Evolutionary conservation across 1,139 yeast genomes (phyloP), one percentile per base, ranked within the genome.

Genomic region (Zygoascus sp.): DNA sequence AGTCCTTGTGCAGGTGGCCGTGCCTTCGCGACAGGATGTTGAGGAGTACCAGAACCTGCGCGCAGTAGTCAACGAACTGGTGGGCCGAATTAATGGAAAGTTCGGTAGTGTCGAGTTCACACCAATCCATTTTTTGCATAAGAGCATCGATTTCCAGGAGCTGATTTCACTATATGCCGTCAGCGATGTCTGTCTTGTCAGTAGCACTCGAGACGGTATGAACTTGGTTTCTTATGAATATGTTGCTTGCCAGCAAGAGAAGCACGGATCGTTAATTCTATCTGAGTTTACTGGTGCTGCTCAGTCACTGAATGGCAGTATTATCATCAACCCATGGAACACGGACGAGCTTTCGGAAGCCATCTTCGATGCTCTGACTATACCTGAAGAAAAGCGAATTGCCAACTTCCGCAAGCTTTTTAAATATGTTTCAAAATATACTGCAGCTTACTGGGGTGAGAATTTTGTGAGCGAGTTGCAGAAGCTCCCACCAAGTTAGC

Each of bases 221-320:
- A 92, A 92, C 64, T 77, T 92, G 60, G 99, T 92, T 36, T 81
- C 94, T 48, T 92, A 88, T 64, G 99, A 92, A 68, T 92, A 92
- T 66, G 88, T 94, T 60, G 97, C 98, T 0, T 90, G 97, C 62
- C 99, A 92, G 66, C 79, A 85, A 57, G 82, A 82, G 43, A 81
- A 81, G 50, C 83, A 88, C 54, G 99, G 99, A 7, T 80, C 88
- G 2, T 73, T 92, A 56, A 84, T 92, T 43, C 69, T 92, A 52
- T 83, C 95, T 41, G 99, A 92, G 67, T 92, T 92, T 69, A 95
- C 98, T 0, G 99, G 99, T 42, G 98, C 98, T n/a, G 97, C 98
- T 0, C 99, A 92, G 68, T 83, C 95, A 0, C 72, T 92, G 53
- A 92, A 92, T 62, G 98, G 99, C 21, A 89, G 96, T 1, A 66